These are phyloP conservation scores for Penicillium cataractarum DNA, from an alignment of 495 filamentous ascomycete species.

Conservation along the genomic window DNA sequence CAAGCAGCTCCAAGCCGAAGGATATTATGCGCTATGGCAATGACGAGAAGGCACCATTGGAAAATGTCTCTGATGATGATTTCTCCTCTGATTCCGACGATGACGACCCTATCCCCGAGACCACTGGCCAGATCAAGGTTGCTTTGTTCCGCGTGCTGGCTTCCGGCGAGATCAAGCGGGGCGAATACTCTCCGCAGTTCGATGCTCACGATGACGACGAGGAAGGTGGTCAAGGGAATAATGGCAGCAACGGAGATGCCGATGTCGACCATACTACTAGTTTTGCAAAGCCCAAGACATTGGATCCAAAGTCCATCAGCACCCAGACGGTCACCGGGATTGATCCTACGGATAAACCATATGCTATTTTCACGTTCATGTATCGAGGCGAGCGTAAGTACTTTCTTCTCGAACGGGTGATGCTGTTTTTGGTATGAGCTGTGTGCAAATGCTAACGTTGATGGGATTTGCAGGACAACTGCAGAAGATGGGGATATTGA, in stretches of 20 bases:
- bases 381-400: conserved; percentile 92
- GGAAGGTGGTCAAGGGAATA: conserved; percentile 52
- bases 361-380: conserved; percentile 96
- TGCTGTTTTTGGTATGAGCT: not conserved
- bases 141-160: conserved; percentile 94
- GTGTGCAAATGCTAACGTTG: conserved; percentile 26
- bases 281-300: conserved; percentile 95
- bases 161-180: conserved; percentile 94
- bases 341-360: conserved; percentile 91
- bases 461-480: conserved; percentile 69
- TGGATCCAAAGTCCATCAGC: conserved; percentile 96
- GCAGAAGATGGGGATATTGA: conserved; percentile 87
- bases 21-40: conserved; percentile 76
- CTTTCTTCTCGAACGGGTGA: not conserved
- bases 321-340: conserved; percentile 99
- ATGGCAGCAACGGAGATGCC: conserved; percentile 50
- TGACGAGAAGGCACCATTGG: conserved; percentile 71
- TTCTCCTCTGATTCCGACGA: conserved; percentile 73
- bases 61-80: conserved; percentile 70
- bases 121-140: conserved; percentile 97
- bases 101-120: conserved; percentile 89
- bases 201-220: conserved; percentile 96
- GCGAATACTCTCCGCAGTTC: conserved; percentile 97
- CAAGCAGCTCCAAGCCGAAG: conserved; percentile 50
- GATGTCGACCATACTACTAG: conserved; percentile 98